Percentiles rank a stretch among this genome's conserved stretches.
Evolutionary conservation across 2,329 filamentous ascomycete species (phyloP).

Genomic region (Colletotrichum chlorophyti): DNA sequence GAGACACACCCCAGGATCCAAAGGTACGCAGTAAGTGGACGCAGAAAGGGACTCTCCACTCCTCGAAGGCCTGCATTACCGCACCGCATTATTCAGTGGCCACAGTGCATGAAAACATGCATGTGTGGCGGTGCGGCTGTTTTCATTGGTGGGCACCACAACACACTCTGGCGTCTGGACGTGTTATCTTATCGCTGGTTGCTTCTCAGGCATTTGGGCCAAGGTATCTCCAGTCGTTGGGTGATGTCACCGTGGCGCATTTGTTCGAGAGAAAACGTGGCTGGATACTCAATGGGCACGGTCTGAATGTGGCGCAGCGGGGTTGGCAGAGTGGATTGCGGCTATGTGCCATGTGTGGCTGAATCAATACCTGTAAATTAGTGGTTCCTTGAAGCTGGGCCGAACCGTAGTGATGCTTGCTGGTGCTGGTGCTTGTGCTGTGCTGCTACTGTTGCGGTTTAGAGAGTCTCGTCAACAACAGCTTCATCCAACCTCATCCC

Average conservation of each 20-base stretch:
- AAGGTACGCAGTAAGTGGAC: not conserved
- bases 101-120: too few relatives aligned
- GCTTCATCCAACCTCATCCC: conserved; percentile 21
- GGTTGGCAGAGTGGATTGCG: not conserved
- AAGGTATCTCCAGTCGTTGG: not conserved
- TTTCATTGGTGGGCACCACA: conserved; percentile 5
- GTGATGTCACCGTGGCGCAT: conserved; percentile 31
- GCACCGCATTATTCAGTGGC: conserved; percentile 22
- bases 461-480: conserved; percentile 26
- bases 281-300: conserved; percentile 12
- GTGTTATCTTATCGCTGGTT: conserved; percentile 14
- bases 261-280: not conserved
- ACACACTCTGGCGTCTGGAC: conserved; percentile 11
- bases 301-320: not conserved
- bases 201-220: not conserved
- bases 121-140: conserved; percentile 14
- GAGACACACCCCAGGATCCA: conserved; percentile 5
- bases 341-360: not conserved
- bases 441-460: conserved; percentile 10
- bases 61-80: not conserved
- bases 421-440: too few relatives aligned
- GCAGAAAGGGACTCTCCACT: conserved; percentile 9
- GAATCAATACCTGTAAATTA: not conserved
- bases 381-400: conserved; percentile 16
- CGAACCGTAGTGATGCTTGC: conserved; percentile 27